phyloP scores from a whole-genome alignment of 257 asterid genomes.

The Nicotiana otophora region DNA sequence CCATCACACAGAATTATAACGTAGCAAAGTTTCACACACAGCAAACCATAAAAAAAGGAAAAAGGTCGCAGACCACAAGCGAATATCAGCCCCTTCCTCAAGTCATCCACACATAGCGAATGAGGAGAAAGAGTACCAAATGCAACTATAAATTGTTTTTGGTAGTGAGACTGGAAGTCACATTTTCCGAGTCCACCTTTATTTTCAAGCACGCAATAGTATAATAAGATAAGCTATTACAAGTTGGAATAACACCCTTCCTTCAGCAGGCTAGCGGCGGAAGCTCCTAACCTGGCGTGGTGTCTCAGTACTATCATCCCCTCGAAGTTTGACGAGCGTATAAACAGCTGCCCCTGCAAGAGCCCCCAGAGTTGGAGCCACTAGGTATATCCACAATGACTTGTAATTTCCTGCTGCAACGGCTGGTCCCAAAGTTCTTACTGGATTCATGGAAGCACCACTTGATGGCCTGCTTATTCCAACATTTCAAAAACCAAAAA shows the following conservation, averaged over 20 bases:
- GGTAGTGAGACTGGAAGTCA: background rate
- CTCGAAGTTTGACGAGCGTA: conserved; percentile 24
- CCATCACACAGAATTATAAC: background rate
- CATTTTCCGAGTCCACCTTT: conserved; percentile 6
- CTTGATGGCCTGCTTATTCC: conserved; percentile 53
- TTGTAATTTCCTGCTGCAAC: conserved; percentile 82
- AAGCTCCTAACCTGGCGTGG: conserved; percentile 28
- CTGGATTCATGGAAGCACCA: conserved; percentile 94
- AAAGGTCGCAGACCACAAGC: background rate
- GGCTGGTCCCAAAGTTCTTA: conserved; percentile 84
- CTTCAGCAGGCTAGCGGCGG: conserved; percentile 24
- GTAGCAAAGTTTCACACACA: background rate
- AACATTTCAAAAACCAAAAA: background rate
- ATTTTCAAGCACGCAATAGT: conserved; percentile 4
- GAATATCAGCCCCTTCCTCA: background rate
- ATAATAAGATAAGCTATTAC: background rate
- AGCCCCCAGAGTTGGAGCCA: conserved; percentile 88
- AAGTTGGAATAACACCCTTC: conserved; percentile 1
- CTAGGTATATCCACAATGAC: conserved; percentile 69
- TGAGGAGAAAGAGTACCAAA: background rate
- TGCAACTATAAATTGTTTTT: background rate
- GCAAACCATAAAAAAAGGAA: background rate
- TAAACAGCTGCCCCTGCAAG: conserved; percentile 65
- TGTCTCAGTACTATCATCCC: conserved; percentile 10
- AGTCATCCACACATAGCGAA: background rate